Evolutionary conservation across 2,329 filamentous ascomycete species (phyloP), one percentile per base, ranked within the genome.

Genomic region (Aspergillus proliferans): DNA sequence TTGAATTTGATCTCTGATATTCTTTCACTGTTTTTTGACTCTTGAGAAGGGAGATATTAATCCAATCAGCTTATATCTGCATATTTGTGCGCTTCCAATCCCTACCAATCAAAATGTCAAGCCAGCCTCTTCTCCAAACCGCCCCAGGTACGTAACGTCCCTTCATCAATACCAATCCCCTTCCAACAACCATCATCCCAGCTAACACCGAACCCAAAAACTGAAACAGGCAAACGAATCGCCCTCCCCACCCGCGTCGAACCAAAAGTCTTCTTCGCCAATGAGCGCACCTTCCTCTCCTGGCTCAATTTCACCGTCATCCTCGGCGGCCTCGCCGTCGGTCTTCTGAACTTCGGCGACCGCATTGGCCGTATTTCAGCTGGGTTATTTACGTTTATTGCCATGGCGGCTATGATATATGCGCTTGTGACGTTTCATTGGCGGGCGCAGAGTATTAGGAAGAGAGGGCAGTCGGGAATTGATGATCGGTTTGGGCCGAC

Each of bases 291-390:
- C 55, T 98, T 98, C 71, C 84, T 98, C 65, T 95, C 90, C 73
- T 98, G 93, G 93, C 88, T 98, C 66, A 98, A 98, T 81, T 97
- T 97, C 79, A 95, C 91, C 70, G 91, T 98, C 66, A 92, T 98
- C 72, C 87, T 98, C 53, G 93, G 93, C 65, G 93, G 93, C 56
- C 84, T 98, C 45, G 92, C 93, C 58, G 88, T 98, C 61, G 93
- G 93, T 60, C 90, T 98, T 68, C 84, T 98, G 64, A 98, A 98
- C 78, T 98, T 98, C 63, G 93, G 93, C 67, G 93, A 98, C 73
- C 85, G 84, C 56, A 84, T 95, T 48, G 92, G 92, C 62, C 93
- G 93, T 69, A 95, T 97, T 71, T 92, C 86, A 53, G 90, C 93
- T 48, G 91, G 88, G 47, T 78, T 96, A 47, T 98, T 98, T 76